phyloP scores from a whole-genome alignment of 1,139 yeast species.

The Maudiozyma humilis region DNA sequence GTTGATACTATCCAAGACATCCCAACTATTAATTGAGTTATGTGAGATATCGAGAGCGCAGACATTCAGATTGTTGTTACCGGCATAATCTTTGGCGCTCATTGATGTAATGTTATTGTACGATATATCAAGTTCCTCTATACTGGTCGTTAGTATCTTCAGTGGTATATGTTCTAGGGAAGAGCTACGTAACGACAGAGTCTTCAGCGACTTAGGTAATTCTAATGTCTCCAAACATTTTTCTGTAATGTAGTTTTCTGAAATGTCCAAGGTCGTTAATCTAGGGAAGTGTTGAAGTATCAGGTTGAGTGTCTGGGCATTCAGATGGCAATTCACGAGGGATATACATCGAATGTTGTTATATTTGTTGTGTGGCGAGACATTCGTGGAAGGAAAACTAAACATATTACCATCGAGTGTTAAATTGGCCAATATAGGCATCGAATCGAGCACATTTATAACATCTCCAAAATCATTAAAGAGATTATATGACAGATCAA shows the following conservation, averaged over 20 bases:
- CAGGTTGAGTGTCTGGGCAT: conserved; percentile 24
- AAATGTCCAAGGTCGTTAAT: conserved; percentile 38
- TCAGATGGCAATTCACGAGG: conserved; percentile 34
- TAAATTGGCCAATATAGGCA: conserved; percentile 34
- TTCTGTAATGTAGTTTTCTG: conserved; percentile 39
- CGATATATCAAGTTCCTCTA: conserved; percentile 1
- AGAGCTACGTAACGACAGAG: conserved; percentile 3
- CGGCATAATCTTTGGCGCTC: background rate
- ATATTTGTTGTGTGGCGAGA: background rate
- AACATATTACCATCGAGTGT: conserved; percentile 61
- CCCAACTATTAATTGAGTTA: conserved; percentile 35
- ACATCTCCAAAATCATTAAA: conserved; percentile 38
- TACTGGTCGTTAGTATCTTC: background rate
- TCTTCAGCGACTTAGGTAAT: conserved; percentile 30
- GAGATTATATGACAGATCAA: conserved; percentile 61
- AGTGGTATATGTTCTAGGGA: conserved; percentile 3
- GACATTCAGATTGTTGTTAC: background rate
- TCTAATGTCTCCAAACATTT: conserved; percentile 1
- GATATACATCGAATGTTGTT: conserved; percentile 27
- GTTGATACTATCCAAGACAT: conserved; percentile 38
- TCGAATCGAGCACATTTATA: conserved; percentile 31
- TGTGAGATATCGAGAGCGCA: conserved; percentile 12
- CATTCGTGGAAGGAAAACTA: conserved; percentile 3
- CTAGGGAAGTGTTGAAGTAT: conserved; percentile 39
- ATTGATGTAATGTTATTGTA: background rate